phyloP scores from a whole-genome alignment of 208 protist genomes.

The Crithidia sp. region DNA sequence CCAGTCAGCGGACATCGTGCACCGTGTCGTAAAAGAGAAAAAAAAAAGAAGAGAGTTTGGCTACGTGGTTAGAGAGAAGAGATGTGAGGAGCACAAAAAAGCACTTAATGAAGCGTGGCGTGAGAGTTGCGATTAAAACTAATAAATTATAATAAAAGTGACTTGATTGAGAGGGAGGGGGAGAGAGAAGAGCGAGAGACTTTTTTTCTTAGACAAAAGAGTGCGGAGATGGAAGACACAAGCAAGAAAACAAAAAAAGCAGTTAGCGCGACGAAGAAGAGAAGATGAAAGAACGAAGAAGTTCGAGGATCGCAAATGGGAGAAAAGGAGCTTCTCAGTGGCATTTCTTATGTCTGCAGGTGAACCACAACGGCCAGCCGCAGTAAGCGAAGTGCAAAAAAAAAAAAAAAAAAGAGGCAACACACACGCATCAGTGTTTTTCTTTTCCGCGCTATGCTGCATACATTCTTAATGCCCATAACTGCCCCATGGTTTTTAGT shows the following conservation, averaged over 20 bases:
- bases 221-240: not conserved
- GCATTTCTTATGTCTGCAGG: too few species aligned
- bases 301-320: too few species aligned
- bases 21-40: not conserved
- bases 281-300: too few species aligned
- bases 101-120: not conserved
- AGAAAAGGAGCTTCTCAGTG: too few species aligned
- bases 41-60: constrained; percentile 9
- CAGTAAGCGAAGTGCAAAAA: too few species aligned
- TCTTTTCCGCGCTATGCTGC: too few species aligned
- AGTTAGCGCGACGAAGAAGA: too few species aligned
- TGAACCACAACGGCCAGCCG: too few species aligned
- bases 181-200: not conserved
- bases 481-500: not conserved
- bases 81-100: not conserved
- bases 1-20: constrained; percentile 45
- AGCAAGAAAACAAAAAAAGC: not conserved
- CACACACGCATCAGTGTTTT: too few species aligned
- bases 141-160: not conserved
- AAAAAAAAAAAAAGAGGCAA: not conserved
- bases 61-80: not conserved
- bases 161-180: not conserved
- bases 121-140: not conserved
- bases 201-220: not conserved
- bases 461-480: not conserved